Conservation (phyloP, 495 filamentous ascomycete genomes). For the Lindgomyces ingoldianus region DNA sequence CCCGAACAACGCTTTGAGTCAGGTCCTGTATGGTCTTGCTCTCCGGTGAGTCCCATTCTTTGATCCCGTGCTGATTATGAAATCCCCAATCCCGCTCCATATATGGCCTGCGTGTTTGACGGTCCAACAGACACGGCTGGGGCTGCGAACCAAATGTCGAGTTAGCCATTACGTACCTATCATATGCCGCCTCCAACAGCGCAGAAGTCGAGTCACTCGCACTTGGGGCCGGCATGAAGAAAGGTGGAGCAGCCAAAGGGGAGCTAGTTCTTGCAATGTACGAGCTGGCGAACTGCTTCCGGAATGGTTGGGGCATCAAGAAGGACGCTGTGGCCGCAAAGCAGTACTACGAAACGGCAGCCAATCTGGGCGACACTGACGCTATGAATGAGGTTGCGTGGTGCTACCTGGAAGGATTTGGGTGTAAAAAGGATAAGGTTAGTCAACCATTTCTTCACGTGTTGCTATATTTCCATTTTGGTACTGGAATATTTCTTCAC, state of each 20-base stretch:
- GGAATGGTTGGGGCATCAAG: slow-evolving; percentile 90
- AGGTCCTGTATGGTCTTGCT: slow-evolving; percentile 94
- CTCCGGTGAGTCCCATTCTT: slow-evolving; percentile 64
- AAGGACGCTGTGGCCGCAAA: slow-evolving; percentile 87
- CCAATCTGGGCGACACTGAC: slow-evolving; percentile 93
- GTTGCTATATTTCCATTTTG: slow-evolving; percentile 11
- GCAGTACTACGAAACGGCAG: slow-evolving; percentile 95
- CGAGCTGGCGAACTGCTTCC: slow-evolving; percentile 92
- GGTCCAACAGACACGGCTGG: slow-evolving; percentile 86
- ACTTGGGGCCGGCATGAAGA: slow-evolving; percentile 80
- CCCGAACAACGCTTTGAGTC: slow-evolving; percentile 86
- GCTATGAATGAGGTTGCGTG: slow-evolving; percentile 96
- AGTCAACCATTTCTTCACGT: slow-evolving; percentile 44
- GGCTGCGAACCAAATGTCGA: slow-evolving; percentile 72
- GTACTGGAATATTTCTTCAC: slow-evolving; percentile 13
- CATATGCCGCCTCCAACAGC: slow-evolving; percentile 86
- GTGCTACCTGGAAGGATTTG: slow-evolving; percentile 95
- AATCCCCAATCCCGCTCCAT: no score
- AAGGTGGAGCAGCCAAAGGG: slow-evolving; percentile 92
- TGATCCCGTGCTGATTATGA: no score
- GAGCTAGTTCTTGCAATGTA: slow-evolving; percentile 98
- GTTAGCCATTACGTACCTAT: slow-evolving; percentile 78
- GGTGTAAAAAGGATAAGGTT: slow-evolving; percentile 96
- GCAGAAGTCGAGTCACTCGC: slow-evolving; percentile 82
- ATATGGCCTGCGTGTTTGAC: no score